phyloP scores from a whole-genome alignment of 2,329 filamentous ascomycete species.

The Trichoderma endophyticum region DNA sequence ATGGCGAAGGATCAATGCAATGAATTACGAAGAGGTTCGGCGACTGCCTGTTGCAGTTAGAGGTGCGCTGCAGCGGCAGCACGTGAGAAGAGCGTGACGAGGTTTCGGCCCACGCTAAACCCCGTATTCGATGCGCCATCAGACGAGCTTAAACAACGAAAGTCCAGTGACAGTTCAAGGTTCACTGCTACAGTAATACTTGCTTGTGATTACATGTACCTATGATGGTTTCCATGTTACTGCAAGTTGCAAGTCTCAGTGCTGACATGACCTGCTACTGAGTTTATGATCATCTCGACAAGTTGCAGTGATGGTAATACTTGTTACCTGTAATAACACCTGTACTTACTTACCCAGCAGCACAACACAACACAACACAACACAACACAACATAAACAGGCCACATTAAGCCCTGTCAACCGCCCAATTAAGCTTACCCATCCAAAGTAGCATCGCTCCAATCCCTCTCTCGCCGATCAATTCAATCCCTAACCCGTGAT shows the following conservation, averaged over 20 bases:
- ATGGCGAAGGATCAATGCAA: neutral
- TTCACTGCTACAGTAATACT: too few relatives aligned
- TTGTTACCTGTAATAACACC: too few relatives aligned
- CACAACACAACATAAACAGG: too few relatives aligned
- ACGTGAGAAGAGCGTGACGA: neutral
- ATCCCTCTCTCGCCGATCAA: neutral
- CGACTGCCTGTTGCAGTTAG: neutral
- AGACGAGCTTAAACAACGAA: neutral
- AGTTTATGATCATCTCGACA: neutral
- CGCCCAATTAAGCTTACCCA: neutral
- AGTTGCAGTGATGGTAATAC: neutral
- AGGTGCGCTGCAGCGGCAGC: neutral
- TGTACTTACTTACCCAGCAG: too few relatives aligned
- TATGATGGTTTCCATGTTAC: too few relatives aligned
- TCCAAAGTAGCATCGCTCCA: neutral
- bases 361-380: too few relatives aligned
- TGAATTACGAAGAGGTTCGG: neutral
- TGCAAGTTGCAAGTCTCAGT: too few relatives aligned
- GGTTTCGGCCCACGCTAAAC: neutral
- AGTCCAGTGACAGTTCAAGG: too few relatives aligned
- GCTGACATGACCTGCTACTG: too few relatives aligned
- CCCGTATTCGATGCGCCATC: neutral
- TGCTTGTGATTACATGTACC: too few relatives aligned
- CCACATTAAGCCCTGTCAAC: neutral
- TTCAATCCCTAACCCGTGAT: neutral